A percentile compares a stretch with the other conserved stretches of the same genome.
Conservation (phyloP, 768 basidiomycete species). For the Lactarius deliciosus region DNA sequence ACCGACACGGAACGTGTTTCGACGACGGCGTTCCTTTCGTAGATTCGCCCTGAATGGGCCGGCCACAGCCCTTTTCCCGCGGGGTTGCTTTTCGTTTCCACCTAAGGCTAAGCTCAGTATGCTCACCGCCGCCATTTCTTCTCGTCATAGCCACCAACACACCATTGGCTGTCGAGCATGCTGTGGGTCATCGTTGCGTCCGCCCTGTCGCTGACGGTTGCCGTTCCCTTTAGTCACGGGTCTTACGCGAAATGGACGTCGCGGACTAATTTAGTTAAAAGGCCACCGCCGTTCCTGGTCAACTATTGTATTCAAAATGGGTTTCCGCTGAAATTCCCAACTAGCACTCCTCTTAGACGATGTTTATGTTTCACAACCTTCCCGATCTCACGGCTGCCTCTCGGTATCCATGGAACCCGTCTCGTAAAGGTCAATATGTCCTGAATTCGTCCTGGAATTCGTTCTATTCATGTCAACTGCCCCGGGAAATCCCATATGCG, state of each 20-base stretch:
- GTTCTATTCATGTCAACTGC: not conserved
- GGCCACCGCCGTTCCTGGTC: slow-evolving; percentile 22
- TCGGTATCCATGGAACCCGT: slow-evolving; percentile 23
- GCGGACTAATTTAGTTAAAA: slow-evolving; percentile 8
- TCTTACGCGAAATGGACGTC: slow-evolving; percentile 24
- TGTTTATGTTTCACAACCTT: slow-evolving; percentile 4
- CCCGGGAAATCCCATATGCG: not conserved
- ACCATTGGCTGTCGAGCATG: slow-evolving; percentile 5
- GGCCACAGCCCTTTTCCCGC: slow-evolving; percentile 15
- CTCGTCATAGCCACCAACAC: slow-evolving; percentile 1
- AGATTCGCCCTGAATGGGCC: slow-evolving; percentile 34
- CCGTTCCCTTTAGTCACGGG: slow-evolving; percentile 13
- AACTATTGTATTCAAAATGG: slow-evolving; percentile 17
- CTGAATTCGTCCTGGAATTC: not conserved
- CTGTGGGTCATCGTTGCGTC: slow-evolving; percentile 5
- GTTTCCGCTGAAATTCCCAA: slow-evolving; percentile 17
- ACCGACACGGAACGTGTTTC: slow-evolving; percentile 79
- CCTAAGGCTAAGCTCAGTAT: not conserved
- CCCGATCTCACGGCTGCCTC: slow-evolving; percentile 20
- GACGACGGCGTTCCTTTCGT: slow-evolving; percentile 48
- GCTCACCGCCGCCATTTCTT: slow-evolving; percentile 2
- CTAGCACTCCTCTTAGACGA: slow-evolving; percentile 1
- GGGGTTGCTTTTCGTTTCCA: not conserved
- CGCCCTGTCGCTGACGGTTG: not conserved
- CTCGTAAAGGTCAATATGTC: not conserved